These are phyloP conservation scores for Jamesozyma piceae DNA, from an alignment of 805 yeast species.

Conservation along the genomic window DNA sequence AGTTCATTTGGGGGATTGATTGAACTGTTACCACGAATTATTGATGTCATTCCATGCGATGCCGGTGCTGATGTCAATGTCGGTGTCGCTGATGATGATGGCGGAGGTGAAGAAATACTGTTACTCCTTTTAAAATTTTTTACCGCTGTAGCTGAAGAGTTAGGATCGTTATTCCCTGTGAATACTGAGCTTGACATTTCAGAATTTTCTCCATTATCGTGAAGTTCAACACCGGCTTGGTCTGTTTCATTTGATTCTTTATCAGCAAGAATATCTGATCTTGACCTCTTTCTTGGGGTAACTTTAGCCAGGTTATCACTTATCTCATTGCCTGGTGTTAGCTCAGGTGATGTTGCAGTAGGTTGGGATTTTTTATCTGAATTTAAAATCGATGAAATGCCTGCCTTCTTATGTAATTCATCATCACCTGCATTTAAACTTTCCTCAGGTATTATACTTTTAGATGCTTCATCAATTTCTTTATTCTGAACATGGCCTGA, in stretches of 20 bases:
- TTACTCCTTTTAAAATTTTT: too few relatives aligned
- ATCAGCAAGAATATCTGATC: background rate
- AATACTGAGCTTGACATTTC: too few relatives aligned
- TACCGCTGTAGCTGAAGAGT: too few relatives aligned
- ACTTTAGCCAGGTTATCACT: background rate
- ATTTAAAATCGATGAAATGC: slow-evolving; percentile 21
- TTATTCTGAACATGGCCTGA: background rate
- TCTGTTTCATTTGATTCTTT: too few relatives aligned
- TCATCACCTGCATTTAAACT: background rate
- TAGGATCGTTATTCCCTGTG: too few relatives aligned
- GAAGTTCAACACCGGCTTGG: too few relatives aligned
- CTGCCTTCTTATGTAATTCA: slow-evolving; percentile 11
- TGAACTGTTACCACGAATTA: background rate
- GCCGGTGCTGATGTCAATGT: background rate
- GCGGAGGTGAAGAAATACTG: background rate
- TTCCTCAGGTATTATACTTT: background rate
- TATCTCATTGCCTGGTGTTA: too few relatives aligned
- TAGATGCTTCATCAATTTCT: background rate
- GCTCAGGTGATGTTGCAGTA: too few relatives aligned
- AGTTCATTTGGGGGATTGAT: background rate
- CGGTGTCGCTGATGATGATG: background rate
- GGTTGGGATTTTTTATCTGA: too few relatives aligned
- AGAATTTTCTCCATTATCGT: too few relatives aligned
- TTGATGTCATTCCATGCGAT: background rate
- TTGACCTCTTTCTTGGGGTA: background rate